Conservation (phyloP, 75 land plant genomes). For the Sequoia sempervirens region DNA sequence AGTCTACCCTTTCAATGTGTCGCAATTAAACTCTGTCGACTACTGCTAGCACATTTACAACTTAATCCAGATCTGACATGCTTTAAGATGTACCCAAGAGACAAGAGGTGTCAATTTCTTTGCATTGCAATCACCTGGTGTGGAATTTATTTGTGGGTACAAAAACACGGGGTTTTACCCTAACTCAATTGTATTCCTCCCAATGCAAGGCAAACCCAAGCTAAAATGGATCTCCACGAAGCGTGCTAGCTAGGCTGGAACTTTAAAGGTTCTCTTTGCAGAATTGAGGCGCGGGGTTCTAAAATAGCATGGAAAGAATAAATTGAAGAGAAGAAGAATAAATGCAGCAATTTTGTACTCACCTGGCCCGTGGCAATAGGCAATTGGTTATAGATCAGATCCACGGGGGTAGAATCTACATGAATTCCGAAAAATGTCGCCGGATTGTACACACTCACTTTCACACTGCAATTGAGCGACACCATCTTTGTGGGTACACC, state of each 20-base stretch:
- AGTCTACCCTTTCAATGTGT: not conserved
- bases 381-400: conserved; percentile 58
- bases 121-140: not conserved
- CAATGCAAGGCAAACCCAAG: not conserved
- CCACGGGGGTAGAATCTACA: conserved; percentile 42
- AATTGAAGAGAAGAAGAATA: not conserved
- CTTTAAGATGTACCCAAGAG: not conserved
- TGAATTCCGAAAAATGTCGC: conserved; percentile 76
- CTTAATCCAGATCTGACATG: not conserved
- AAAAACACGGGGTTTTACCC: not conserved
- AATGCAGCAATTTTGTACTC: not conserved
- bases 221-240: not conserved
- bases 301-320: not conserved
- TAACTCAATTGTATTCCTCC: not conserved
- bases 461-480: conserved; percentile 53
- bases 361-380: conserved; percentile 75
- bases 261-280: not conserved
- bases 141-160: not conserved
- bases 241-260: not conserved
- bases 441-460: conserved; percentile 59
- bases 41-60: not conserved
- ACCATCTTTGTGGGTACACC: conserved; percentile 71
- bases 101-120: not conserved
- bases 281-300: not conserved
- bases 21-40: not conserved